A percentile compares a stretch with the other conserved stretches of the same genome.
These are phyloP conservation scores for Bretschneidera sinensis DNA, from an alignment of 345 rosid species.

Conservation along the genomic window DNA sequence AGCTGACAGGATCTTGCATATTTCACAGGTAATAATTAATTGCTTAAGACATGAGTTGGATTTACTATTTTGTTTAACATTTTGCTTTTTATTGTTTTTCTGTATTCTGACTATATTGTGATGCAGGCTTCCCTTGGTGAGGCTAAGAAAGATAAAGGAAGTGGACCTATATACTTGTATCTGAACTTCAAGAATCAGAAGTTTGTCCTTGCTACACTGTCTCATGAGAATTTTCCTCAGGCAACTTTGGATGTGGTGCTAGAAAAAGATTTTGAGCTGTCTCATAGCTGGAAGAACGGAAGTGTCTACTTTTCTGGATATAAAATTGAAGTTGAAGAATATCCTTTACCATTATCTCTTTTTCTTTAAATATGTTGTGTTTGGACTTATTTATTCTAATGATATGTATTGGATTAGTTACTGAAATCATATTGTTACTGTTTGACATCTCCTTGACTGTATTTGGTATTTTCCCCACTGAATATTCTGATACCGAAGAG, in stretches of 20 bases:
- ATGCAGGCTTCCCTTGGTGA: slow-evolving; percentile 62
- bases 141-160: slow-evolving; percentile 42
- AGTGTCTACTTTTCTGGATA: slow-evolving; percentile 69
- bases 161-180: slow-evolving; percentile 29
- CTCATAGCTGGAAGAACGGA: slow-evolving; percentile 66
- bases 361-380: not conserved
- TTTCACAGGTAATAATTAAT: slow-evolving; percentile 48
- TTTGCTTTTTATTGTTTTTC: not conserved
- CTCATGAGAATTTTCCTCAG: slow-evolving; percentile 59
- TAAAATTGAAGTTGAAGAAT: slow-evolving; percentile 27
- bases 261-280: slow-evolving; percentile 49
- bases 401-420: not conserved
- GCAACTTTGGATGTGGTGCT: slow-evolving; percentile 49
- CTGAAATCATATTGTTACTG: slow-evolving; percentile 10
- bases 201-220: slow-evolving; percentile 60
- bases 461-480: slow-evolving; percentile 17
- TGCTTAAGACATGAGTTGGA: not conserved
- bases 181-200: slow-evolving; percentile 37
- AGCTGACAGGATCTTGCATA: slow-evolving; percentile 36
- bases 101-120: not conserved
- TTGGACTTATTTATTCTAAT: not conserved
- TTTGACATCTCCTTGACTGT: slow-evolving; percentile 28
- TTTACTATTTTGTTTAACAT: not conserved
- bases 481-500: slow-evolving; percentile 23
- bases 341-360: slow-evolving; percentile 36